Evolutionary conservation across 2,329 filamentous ascomycete genomes (phyloP).

Genomic region (Xylariaceae sp.): DNA sequence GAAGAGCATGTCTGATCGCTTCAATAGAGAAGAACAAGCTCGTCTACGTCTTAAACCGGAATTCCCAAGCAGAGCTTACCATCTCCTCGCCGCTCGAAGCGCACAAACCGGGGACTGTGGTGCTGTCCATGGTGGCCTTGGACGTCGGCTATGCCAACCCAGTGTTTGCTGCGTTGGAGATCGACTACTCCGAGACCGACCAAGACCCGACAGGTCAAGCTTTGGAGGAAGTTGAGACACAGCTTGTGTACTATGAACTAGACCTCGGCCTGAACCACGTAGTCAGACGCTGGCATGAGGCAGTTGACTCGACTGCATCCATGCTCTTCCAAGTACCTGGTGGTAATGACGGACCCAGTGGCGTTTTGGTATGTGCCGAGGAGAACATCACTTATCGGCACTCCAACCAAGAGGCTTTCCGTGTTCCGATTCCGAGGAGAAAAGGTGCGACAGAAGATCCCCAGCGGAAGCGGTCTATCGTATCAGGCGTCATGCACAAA

Average conservation of each 20-base stretch:
- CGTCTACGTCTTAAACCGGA: slow-evolving; percentile 95
- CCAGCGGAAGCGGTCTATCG: slow-evolving; percentile 77
- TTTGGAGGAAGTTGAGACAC: slow-evolving; percentile 74
- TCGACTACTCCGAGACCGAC: slow-evolving; percentile 87
- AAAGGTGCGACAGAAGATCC: slow-evolving; percentile 87
- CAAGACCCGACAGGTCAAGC: slow-evolving; percentile 83
- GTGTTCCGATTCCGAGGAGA: slow-evolving; percentile 80
- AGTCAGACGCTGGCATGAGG: slow-evolving; percentile 90
- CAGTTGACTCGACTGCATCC: slow-evolving; percentile 81
- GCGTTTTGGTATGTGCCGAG: slow-evolving; percentile 88
- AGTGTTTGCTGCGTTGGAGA: slow-evolving; percentile 88
- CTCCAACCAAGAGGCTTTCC: slow-evolving; percentile 83
- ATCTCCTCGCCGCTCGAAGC: slow-evolving; percentile 97
- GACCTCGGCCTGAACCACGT: slow-evolving; percentile 96
- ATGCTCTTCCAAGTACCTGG: slow-evolving; percentile 94
- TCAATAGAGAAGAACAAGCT: slow-evolving; percentile 99
- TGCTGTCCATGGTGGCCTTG: slow-evolving; percentile 78
- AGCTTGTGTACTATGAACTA: slow-evolving; percentile 93
- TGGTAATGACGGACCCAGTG: slow-evolving; percentile 86
- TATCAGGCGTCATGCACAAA: slow-evolving; percentile 94
- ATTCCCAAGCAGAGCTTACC: slow-evolving; percentile 86
- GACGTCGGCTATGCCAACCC: slow-evolving; percentile 98
- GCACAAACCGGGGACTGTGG: slow-evolving; percentile 84
- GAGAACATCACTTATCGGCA: slow-evolving; percentile 97
- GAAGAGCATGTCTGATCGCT: slow-evolving; percentile 87